Evolutionary conservation across 2,329 filamentous ascomycete genomes (phyloP).

Genomic region (Ambrosiella beaveri): DNA sequence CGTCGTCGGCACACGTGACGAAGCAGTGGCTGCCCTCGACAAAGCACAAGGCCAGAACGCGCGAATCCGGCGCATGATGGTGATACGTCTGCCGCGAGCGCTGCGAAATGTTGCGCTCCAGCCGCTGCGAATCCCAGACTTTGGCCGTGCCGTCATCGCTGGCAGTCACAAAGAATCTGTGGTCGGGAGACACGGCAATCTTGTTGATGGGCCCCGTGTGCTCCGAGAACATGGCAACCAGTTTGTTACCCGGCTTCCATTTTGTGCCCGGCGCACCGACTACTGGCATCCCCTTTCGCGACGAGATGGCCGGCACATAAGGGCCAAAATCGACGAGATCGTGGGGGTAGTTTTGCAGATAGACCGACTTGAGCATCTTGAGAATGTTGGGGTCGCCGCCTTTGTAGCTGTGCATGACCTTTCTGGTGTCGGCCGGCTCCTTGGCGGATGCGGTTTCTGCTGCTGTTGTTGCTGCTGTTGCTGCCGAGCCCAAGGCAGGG

Average conservation of each 20-base stretch:
- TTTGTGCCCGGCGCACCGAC: slow-evolving; percentile 26
- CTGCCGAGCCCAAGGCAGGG: not conserved
- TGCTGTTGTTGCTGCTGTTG: too few relatives aligned
- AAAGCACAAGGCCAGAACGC: slow-evolving; percentile 71
- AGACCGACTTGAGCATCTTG: slow-evolving; percentile 69
- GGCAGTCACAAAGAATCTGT: slow-evolving; percentile 84
- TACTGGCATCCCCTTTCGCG: slow-evolving; percentile 18
- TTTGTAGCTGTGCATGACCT: slow-evolving; percentile 57
- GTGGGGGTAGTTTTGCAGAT: slow-evolving; percentile 51
- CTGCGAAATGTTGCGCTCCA: slow-evolving; percentile 83
- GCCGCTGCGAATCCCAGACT: slow-evolving; percentile 77
- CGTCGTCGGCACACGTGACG: slow-evolving; percentile 75
- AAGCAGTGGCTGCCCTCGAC: slow-evolving; percentile 91
- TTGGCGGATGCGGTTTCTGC: too few relatives aligned
- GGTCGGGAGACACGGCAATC: slow-evolving; percentile 69
- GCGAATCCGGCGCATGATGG: slow-evolving; percentile 51
- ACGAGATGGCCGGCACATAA: slow-evolving; percentile 33
- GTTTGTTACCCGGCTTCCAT: slow-evolving; percentile 70
- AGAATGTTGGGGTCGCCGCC: slow-evolving; percentile 58
- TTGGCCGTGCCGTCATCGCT: slow-evolving; percentile 83
- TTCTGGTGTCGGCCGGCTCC: not conserved
- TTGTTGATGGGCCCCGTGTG: slow-evolving; percentile 70
- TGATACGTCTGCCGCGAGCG: slow-evolving; percentile 73
- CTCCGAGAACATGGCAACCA: slow-evolving; percentile 80
- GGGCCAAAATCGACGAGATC: slow-evolving; percentile 54